Base-by-base conservation (phyloP, 495 filamentous ascomycete genomes). In the Penicillium macrosclerotiorum region DNA sequence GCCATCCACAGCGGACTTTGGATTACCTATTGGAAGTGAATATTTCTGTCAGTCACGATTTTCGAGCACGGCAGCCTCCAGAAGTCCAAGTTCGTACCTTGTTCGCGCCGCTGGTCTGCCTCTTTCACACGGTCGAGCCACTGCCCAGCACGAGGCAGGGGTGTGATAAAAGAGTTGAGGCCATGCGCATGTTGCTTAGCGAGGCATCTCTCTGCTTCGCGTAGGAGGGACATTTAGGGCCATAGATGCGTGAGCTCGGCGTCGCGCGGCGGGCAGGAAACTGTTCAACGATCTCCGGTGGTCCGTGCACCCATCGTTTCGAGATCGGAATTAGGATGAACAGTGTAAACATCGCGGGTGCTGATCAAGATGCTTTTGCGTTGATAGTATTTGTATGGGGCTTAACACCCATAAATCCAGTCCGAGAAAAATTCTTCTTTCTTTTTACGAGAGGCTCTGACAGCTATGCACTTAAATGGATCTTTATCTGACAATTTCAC, bases 161-260 rank as follows among this genome's bases (percentile, higher is more conserved):
- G 57, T 0, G 67, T 65, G 43, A 77, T 72, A 17, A 78, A 73
- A 30, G 75, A 64, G 65, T 76, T 75, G 42, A 76, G 61, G 12
- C 45, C 36, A 37, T 67, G 50, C n/a, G 60, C 49, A 38, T 62
- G 59, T 48, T 77, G 74, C 29, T 75, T 77, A 43, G 67, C 67
- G 44, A 77, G 51, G 41, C 65, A 73, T 62, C 52, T 71, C 60
- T 76, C 72, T 45, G 74, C 74, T 62, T 76, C 68, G 32, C 70
- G 68, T 57, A 73, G 49, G 45, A 75, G 65, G 59, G 68, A 73
- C 72, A 75, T 75, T 67, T 52, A 66, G 58, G 24, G 31, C 37
- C 30, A n/a, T n/a, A n/a, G n/a, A n/a, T n/a, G n/a, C n/a, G n/a
- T n/a, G n/a, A n/a, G n/a, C n/a, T n/a, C n/a, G n/a, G n/a, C n/a